phyloP scores from a whole-genome alignment of 495 filamentous ascomycete species.

The Daldinia caldariorum region DNA sequence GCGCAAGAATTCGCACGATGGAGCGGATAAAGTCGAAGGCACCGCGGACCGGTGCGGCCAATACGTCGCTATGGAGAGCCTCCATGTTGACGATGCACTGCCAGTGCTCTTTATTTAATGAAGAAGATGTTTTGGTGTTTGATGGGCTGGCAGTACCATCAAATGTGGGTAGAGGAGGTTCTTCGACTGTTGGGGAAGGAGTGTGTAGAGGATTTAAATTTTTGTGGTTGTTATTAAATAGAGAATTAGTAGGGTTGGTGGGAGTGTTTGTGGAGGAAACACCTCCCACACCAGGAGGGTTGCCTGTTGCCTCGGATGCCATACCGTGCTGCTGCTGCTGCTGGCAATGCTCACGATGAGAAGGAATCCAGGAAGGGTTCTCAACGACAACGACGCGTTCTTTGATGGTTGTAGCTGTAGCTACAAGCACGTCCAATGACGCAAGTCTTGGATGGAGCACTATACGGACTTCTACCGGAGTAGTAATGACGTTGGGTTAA shows the following conservation, averaged over 20 bases:
- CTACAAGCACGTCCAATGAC: neutral
- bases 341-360: neutral
- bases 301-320: neutral
- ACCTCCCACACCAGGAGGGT: constrained; percentile 1
- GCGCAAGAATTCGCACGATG: neutral
- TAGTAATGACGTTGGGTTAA: neutral
- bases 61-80: neutral
- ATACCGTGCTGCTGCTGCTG: neutral
- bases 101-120: constrained; percentile 16
- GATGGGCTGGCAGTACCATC: neutral
- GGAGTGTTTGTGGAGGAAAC: neutral
- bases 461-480: neutral
- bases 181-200: constrained; percentile 8
- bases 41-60: neutral
- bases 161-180: constrained; percentile 2
- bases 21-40: neutral
- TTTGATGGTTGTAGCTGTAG: neutral
- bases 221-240: neutral
- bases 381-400: neutral
- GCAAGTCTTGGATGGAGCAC: neutral
- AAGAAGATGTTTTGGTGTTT: neutral
- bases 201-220: constrained; percentile 9
- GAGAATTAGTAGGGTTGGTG: neutral
- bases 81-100: constrained; percentile 27
- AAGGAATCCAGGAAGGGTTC: neutral